Base-by-base conservation (phyloP, 257 asterid genomes). In the Fraxinus excelsior region DNA sequence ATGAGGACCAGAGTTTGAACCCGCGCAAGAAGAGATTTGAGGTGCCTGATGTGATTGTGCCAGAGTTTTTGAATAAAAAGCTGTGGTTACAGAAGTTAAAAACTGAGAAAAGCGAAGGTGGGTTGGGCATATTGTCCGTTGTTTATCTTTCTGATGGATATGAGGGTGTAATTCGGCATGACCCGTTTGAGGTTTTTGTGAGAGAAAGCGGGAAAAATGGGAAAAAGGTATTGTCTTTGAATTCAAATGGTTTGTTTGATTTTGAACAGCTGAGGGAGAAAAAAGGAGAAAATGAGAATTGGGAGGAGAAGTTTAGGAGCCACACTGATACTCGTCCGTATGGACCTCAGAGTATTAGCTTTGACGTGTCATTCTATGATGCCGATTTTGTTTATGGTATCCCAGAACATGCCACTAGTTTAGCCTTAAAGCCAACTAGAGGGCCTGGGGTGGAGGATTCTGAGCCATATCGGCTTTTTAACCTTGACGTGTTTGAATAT, bases 381-480 rank as follows among this genome's bases (percentile, higher is more conserved):
- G 97, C 99, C 44, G 98, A 95, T 89, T 91, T 89, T 78, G 97
- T 95, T 46, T 93, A 87, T 76, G 99, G 99, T 46, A 93, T 95
- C 74, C 99, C 99, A 5, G 98, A 95, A 79, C 99, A 84, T 75
- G 99, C 99, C 58, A 89, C 97, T 28, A 93, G 98, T 85, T 85
- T 96, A 80, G 97, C 97, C 51, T 82, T 96, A 75, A 96, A 91
- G 85, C 88, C 97, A 31, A 93, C 99, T 60, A 89, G 85, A 77
- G 97, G 99, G 12, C 97, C 99, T 14, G 97, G 88, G 11, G 78
- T 96, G 21, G 97, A 96, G 70, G 86, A 87, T 72, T 93, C 99
- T 11, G 99, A 96, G 85, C 99, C 99, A 5, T 96, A 96, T 46
- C 78, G 97, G 88, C 90, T 93, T 67, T 96, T 91, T 67, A 96